phyloP scores from a whole-genome alignment of 1,284 basidiomycete genomes.

The Rhodotorula sp. region DNA sequence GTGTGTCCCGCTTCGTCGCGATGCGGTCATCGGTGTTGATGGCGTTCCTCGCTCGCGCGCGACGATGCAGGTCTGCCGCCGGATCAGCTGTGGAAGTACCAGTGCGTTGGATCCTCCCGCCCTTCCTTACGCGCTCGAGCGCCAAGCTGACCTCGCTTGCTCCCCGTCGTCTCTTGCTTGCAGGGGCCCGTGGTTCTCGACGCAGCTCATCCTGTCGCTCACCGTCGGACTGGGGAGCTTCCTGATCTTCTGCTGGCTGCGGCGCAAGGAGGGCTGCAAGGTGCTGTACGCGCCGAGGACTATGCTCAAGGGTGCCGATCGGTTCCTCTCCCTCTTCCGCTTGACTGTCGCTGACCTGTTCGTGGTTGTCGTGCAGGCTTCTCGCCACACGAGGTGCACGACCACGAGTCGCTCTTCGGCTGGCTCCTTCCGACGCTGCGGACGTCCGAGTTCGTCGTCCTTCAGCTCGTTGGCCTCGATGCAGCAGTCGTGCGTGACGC shows the following conservation, averaged over 20 bases:
- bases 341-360: background rate
- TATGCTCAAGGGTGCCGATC: slow-evolving; percentile 76
- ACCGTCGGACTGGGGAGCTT: slow-evolving; percentile 78
- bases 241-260: slow-evolving; percentile 80
- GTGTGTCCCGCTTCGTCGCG: background rate
- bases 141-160: background rate
- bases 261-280: slow-evolving; percentile 67
- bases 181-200: slow-evolving; percentile 83
- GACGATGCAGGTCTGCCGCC: slow-evolving; percentile 13
- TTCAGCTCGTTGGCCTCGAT: slow-evolving; percentile 94
- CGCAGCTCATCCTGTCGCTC: slow-evolving; percentile 78
- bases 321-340: background rate
- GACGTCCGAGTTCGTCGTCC: slow-evolving; percentile 87
- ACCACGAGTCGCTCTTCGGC: slow-evolving; percentile 80
- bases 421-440: slow-evolving; percentile 92
- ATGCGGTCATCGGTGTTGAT: background rate
- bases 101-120: background rate
- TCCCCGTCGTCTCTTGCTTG: background rate
- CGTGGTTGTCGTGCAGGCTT: slow-evolving; percentile 60
- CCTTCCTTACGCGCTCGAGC: background rate
- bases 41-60: background rate
- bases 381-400: slow-evolving; percentile 84
- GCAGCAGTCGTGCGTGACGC: slow-evolving; percentile 73
- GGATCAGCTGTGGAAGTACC: slow-evolving; percentile 12
- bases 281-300: slow-evolving; percentile 88